These are phyloP conservation scores for Melaleuca alternifolia DNA, from an alignment of 345 rosid genomes.

Conservation along the genomic window DNA sequence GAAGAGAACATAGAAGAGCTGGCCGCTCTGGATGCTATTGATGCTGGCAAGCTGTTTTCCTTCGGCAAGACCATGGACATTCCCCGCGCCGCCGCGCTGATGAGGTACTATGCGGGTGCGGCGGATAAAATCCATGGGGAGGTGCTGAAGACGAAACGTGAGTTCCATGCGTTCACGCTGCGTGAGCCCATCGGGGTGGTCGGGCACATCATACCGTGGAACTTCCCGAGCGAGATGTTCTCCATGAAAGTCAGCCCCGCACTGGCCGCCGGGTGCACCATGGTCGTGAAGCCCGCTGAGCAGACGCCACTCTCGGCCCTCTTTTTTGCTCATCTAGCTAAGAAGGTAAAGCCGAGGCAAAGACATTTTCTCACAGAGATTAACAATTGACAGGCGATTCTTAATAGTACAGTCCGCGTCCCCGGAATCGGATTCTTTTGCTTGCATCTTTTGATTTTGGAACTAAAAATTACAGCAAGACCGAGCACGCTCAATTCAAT, in stretches of 20 bases:
- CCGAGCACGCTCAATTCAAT: not conserved
- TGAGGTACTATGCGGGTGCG: conserved; percentile 79
- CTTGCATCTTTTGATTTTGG: not conserved
- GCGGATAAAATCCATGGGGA: conserved; percentile 84
- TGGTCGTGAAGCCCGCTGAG: conserved; percentile 82
- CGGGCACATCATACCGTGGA: conserved; percentile 77
- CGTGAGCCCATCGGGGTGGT: conserved; percentile 76
- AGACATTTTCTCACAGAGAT: too few relatives aligned
- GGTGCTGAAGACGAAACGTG: conserved; percentile 42
- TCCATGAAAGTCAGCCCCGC: conserved; percentile 54
- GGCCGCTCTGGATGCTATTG: conserved; percentile 50
- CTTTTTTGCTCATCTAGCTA: conserved; percentile 53
- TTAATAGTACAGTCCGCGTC: too few relatives aligned
- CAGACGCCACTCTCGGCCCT: conserved; percentile 83
- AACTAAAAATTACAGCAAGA: not conserved
- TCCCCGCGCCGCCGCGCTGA: conserved; percentile 18
- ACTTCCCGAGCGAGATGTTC: conserved; percentile 58
- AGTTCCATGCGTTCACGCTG: conserved; percentile 56
- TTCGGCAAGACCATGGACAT: conserved; percentile 32
- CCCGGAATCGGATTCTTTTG: not conserved
- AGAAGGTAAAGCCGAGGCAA: conserved; percentile 13
- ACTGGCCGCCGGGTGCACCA: conserved; percentile 82
- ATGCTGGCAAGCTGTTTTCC: conserved; percentile 50
- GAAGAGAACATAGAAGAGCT: conserved; percentile 49
- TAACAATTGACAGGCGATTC: too few relatives aligned